These are phyloP conservation scores for Clavaria fumosa DNA, from an alignment of 768 basidiomycete genomes.

Conservation along the genomic window DNA sequence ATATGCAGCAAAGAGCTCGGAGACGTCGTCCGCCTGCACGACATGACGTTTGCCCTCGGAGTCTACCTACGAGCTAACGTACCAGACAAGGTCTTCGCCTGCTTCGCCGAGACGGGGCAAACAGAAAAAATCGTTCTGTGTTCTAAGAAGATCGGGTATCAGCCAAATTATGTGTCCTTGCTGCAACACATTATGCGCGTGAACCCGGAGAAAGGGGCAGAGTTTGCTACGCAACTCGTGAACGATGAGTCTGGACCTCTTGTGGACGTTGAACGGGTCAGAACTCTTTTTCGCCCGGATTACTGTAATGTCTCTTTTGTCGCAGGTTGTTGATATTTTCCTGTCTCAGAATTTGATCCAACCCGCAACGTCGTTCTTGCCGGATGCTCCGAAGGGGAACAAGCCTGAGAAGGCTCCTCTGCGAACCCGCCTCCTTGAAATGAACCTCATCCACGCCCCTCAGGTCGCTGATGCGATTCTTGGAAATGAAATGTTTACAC, in stretches of 20 bases:
- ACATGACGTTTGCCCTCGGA: conserved; percentile 93
- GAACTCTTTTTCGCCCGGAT: no score
- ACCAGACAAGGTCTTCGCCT: conserved; percentile 96
- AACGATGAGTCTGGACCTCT: no score
- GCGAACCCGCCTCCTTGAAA: conserved; percentile 92
- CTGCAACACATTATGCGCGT: conserved; percentile 93
- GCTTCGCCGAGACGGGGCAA: conserved; percentile 97
- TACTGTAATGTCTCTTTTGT: no score
- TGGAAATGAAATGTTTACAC: conserved; percentile 95
- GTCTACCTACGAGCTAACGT: conserved; percentile 96
- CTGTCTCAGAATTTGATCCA: conserved; percentile 99
- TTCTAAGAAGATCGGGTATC: no score
- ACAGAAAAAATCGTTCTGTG: conserved; percentile 96
- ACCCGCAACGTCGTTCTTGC: conserved; percentile 96
- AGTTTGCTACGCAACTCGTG: no score
- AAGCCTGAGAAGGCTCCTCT: conserved; percentile 91
- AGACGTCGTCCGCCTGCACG: conserved; percentile 88
- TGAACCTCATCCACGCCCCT: no score
- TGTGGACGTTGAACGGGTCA: no score
- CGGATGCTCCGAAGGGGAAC: no score
- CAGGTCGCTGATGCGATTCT: conserved; percentile 99
- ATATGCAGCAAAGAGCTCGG: conserved; percentile 98
- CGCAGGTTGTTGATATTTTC: conserved; percentile 90
- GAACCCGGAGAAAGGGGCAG: no score
- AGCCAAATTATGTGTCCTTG: conserved; percentile 65